Evolutionary conservation across 129 eudicot species (phyloP).

Genomic region (Flaveria trinervia): DNA sequence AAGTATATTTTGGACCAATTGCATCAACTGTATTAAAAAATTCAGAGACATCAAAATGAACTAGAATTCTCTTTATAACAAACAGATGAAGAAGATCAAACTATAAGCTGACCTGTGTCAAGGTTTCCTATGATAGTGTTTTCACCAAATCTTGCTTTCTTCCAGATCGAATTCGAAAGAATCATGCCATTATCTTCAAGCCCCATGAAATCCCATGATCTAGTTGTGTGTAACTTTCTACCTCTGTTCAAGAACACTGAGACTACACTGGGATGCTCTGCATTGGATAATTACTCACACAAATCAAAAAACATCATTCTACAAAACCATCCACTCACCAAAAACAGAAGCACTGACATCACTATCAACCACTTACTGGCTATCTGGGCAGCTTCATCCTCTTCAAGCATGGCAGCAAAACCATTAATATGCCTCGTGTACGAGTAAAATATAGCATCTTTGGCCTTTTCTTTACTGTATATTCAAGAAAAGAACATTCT

Average conservation of each 20-base stretch:
- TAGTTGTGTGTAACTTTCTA: constrained; percentile 77
- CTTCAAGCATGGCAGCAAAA: constrained; percentile 89
- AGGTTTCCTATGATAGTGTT: constrained; percentile 85
- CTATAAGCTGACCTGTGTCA: constrained; percentile 72
- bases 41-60: constrained; percentile 24
- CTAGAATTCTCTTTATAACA: neutral
- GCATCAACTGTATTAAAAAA: constrained; percentile 22
- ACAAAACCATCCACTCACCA: neutral
- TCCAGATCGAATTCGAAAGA: constrained; percentile 61
- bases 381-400: constrained; percentile 62
- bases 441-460: constrained; percentile 81
- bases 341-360: neutral
- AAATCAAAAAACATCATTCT: neutral
- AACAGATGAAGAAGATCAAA: neutral
- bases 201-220: constrained; percentile 87
- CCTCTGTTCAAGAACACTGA: constrained; percentile 82
- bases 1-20: constrained; percentile 32
- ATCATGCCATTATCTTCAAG: constrained; percentile 63
- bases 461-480: constrained; percentile 61
- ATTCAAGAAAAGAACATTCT: neutral
- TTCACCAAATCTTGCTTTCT: constrained; percentile 86
- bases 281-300: constrained; percentile 18
- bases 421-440: constrained; percentile 94
- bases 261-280: constrained; percentile 81
- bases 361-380: constrained; percentile 51